These are phyloP conservation scores for Salix exigua DNA, from an alignment of 345 rosid species.

Conservation along the genomic window DNA sequence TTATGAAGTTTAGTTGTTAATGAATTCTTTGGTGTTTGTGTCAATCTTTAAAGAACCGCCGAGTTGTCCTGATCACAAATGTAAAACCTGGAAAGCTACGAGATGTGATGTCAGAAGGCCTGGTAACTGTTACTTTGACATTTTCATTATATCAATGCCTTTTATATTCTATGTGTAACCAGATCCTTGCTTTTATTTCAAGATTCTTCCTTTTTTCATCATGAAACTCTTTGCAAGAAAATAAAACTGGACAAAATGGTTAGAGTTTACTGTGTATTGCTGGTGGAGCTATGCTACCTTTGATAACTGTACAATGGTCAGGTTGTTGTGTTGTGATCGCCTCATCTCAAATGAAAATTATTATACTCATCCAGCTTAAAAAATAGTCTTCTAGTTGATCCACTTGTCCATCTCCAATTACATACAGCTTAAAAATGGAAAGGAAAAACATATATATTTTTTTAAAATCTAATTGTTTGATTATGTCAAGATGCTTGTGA, in stretches of 20 bases:
- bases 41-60: conserved; percentile 60
- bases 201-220: not conserved
- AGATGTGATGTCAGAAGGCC: conserved; percentile 89
- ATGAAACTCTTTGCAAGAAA: not conserved
- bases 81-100: conserved; percentile 98
- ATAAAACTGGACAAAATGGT: not conserved
- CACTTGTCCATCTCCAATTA: not conserved
- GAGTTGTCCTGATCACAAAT: conserved; percentile 77
- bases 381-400: not conserved
- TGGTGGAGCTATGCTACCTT: not conserved
- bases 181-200: not conserved
- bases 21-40: conserved; percentile 14
- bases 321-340: not conserved
- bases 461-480: not conserved
- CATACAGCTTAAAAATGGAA: not conserved
- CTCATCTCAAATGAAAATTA: not conserved
- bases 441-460: not conserved
- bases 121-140: conserved; percentile 48
- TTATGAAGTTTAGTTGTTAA: conserved; percentile 16
- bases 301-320: not conserved
- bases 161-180: not conserved
- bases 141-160: conserved; percentile 1
- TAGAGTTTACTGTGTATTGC: not conserved
- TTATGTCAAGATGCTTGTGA: not conserved
- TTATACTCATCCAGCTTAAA: not conserved